Conservation (phyloP, 2,329 filamentous ascomycete species). For the Trichoderma sp. region DNA sequence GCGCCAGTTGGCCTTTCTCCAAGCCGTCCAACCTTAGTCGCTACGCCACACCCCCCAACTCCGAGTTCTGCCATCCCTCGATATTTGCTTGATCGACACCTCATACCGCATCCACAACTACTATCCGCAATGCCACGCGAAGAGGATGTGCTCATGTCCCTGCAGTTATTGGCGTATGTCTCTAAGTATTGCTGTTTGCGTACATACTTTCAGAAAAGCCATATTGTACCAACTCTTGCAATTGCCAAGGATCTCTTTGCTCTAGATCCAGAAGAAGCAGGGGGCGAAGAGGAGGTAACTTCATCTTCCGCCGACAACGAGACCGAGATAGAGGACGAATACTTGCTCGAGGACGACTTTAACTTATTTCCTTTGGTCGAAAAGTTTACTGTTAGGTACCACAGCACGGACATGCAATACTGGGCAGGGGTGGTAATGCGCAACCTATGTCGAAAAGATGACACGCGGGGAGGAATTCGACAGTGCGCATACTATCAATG, state of each 20-base stretch:
- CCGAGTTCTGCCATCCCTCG: conserved; percentile 71
- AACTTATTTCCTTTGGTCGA: conserved; percentile 98
- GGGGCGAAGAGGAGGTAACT: conserved; percentile 50
- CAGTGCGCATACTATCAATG: conserved; percentile 98
- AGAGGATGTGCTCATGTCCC: conserved; percentile 96
- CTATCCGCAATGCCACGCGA: conserved; percentile 92
- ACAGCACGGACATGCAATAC: conserved; percentile 98
- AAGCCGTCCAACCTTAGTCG: conserved; percentile 65
- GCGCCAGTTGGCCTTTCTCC: conserved; percentile 71
- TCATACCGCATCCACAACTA: conserved; percentile 68
- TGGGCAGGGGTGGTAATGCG: conserved; percentile 99
- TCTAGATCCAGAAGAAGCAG: conserved; percentile 68
- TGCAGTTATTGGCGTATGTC: conserved; percentile 94
- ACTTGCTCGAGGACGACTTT: conserved; percentile 87
- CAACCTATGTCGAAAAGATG: conserved; percentile 96
- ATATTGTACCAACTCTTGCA: conserved; percentile 87
- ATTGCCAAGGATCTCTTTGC: conserved; percentile 82
- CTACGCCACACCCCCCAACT: conserved; percentile 71
- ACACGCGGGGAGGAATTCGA: conserved; percentile 86
- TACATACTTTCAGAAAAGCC: conserved; percentile 91
- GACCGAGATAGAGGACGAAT: conserved; percentile 76
- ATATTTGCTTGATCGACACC: conserved; percentile 73
- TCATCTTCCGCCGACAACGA: conserved; percentile 41
- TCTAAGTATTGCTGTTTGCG: conserved; percentile 98
- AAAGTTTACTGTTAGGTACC: conserved; percentile 94